phyloP scores from a whole-genome alignment of 441 rosid species.

The Rhodomyrtus psidioides region DNA sequence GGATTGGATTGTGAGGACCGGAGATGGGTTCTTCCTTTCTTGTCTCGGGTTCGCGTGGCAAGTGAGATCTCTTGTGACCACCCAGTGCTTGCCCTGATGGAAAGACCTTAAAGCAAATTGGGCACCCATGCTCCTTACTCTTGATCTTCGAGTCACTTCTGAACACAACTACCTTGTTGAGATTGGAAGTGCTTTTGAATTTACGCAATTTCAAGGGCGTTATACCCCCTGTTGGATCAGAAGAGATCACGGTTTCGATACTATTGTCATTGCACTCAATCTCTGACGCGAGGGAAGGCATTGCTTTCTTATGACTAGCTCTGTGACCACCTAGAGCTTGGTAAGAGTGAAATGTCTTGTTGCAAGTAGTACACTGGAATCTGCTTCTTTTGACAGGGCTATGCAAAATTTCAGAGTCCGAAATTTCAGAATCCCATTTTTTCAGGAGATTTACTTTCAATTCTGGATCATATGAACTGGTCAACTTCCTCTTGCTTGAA shows the following conservation, averaged over 20 bases:
- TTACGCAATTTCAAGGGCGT: conserved; percentile 8
- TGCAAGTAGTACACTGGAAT: conserved; percentile 52
- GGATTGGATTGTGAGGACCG: conserved; percentile 13
- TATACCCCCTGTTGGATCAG: conserved; percentile 11
- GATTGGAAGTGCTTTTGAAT: conserved; percentile 1
- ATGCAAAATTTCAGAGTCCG: conserved; percentile 8
- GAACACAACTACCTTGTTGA: not conserved
- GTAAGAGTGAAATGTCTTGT: conserved; percentile 47
- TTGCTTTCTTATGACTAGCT: conserved; percentile 52
- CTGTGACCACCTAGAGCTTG: conserved; percentile 66
- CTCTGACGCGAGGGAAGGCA: conserved; percentile 10
- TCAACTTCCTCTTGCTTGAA: conserved; percentile 21
- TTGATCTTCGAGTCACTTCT: conserved; percentile 15
- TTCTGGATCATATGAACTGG: conserved; percentile 6
- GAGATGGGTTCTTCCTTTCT: conserved; percentile 3
- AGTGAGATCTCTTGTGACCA: conserved; percentile 64
- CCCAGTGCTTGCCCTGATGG: conserved; percentile 63
- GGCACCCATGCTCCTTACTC: conserved; percentile 38
- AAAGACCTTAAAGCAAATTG: conserved; percentile 46
- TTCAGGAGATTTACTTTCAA: conserved; percentile 8
- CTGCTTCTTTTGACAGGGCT: conserved; percentile 25
- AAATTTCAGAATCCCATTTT: conserved; percentile 1
- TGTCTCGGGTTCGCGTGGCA: conserved; percentile 12
- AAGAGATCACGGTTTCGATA: conserved; percentile 17
- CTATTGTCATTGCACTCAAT: conserved; percentile 17